These are phyloP conservation scores for Carpinus fangiana DNA, from an alignment of 306 rosid species.

Conservation along the genomic window DNA sequence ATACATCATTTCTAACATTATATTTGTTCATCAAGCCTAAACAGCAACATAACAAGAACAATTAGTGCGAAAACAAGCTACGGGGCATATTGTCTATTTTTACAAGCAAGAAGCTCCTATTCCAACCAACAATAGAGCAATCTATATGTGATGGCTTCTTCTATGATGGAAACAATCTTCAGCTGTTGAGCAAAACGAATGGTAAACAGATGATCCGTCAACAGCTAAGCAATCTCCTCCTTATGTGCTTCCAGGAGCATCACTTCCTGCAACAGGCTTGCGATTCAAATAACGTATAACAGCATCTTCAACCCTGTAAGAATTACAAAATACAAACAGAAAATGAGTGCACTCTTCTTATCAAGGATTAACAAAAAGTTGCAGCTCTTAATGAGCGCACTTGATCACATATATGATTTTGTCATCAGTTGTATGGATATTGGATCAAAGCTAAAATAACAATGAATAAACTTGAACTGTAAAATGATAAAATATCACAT, in stretches of 20 bases:
- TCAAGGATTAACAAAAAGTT: not conserved
- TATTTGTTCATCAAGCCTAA: constrained; percentile 32
- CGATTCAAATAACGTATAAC: constrained; percentile 93
- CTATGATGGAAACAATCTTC: not conserved
- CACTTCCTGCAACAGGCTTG: constrained; percentile 76
- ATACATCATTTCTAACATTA: constrained; percentile 23
- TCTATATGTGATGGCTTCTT: constrained; percentile 27
- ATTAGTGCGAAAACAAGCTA: constrained; percentile 24
- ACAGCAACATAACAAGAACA: constrained; percentile 25
- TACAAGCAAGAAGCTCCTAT: constrained; percentile 23
- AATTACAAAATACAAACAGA: constrained; percentile 25
- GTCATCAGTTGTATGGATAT: not conserved
- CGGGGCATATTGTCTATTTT: constrained; percentile 17
- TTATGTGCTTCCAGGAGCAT: constrained; percentile 88
- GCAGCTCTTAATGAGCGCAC: not conserved
- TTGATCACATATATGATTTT: not conserved
- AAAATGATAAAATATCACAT: not conserved
- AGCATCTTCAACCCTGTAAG: constrained; percentile 98
- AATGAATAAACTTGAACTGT: not conserved
- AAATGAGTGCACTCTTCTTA: not conserved
- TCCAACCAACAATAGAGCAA: constrained; percentile 37
- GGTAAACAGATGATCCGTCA: constrained; percentile 6
- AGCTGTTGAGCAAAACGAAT: constrained; percentile 24
- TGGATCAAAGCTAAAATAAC: not conserved
- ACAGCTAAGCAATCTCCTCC: constrained; percentile 24